Base-by-base conservation (phyloP, 345 rosid species). In the Citrus mangshanensis region DNA sequence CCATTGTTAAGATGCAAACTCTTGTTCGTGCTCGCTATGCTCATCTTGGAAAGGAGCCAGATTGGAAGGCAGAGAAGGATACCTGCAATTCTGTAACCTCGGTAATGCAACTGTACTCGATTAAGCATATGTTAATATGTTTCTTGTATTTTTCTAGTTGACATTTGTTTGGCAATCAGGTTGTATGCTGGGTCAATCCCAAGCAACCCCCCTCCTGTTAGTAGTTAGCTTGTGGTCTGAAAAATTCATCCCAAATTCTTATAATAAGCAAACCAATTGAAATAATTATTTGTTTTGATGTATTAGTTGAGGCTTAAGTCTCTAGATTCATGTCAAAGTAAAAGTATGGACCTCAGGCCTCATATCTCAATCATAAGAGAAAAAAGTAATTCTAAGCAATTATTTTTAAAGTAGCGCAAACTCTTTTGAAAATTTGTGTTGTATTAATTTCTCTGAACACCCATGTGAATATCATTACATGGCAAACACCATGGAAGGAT, bases 1-100 rank as follows among this genome's bases (percentile, higher is more conserved):
- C 97, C 74, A 92, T 94, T 82, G 80, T 92, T 79, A 96, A 96
- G 85, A 91, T 96, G 93, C 99, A 96, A 84, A 77, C 85, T 34
- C 88, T 96, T 69, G 93, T 96, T 37, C 97, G 98, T 80, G 89
- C 95, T 76, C 95, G 90, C 30, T 88, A 34, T 83, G 82, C 88
- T 75, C 90, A 85, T 62, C 78, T 79, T 70, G 85, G 79, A 14
- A 68, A 81, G 30, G 74, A 73, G 40, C 64, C 59, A 25, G 82
- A 65, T 62, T 78, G 71, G 71, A 79, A 80, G 55, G 80, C 73
- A 51, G 84, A 27, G 30, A 87, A 82, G 65, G 87, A 80, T 70
- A 75, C 35, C 59, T 27, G 25, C 24, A 70, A 64, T 66, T 79
- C 85, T 80, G 73, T 81, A 76, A 77, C 74, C 69, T 77, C 9